Conservation (phyloP, 352 stramenopile genomes). For the Phytophthora sp. region DNA sequence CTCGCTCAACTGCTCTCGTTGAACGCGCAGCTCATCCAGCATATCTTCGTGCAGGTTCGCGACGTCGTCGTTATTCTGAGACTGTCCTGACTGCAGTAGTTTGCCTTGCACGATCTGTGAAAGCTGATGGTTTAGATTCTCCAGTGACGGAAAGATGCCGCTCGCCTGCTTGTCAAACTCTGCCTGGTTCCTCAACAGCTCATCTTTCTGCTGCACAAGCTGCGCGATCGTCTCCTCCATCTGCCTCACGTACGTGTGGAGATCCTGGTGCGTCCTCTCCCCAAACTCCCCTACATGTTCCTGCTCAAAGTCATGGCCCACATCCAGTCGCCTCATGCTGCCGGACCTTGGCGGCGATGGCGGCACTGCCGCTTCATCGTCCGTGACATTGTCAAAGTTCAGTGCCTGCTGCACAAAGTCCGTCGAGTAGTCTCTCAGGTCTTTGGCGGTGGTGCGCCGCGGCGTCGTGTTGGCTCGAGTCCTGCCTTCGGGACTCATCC, state of each 20-base stretch:
- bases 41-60: slow-evolving; percentile 71
- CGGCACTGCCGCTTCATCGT: slow-evolving; percentile 35
- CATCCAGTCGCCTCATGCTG: slow-evolving; percentile 17
- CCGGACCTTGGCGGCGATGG: slow-evolving; percentile 13
- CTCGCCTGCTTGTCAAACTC: slow-evolving; percentile 88
- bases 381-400: slow-evolving; percentile 67
- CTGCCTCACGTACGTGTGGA: slow-evolving; percentile 78
- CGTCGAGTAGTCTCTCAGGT: slow-evolving; percentile 69
- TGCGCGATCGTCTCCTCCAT: slow-evolving; percentile 84
- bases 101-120: slow-evolving; percentile 81
- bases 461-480: slow-evolving; percentile 40
- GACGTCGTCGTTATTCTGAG: slow-evolving; percentile 67
- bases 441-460: slow-evolving; percentile 55
- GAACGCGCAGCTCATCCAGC: slow-evolving; percentile 72
- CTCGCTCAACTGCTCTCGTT: slow-evolving; percentile 76
- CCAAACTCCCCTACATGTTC: slow-evolving; percentile 27
- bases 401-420: slow-evolving; percentile 78
- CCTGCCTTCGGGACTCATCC: slow-evolving; percentile 35
- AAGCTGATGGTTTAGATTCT: slow-evolving; percentile 80
- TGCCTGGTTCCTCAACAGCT: slow-evolving; percentile 73
- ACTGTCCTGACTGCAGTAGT: slow-evolving; percentile 44
- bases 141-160: slow-evolving; percentile 80
- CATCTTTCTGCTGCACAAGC: slow-evolving; percentile 80
- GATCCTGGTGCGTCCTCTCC: slow-evolving; percentile 48
- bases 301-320: slow-evolving; percentile 1